Base-by-base conservation (phyloP, 768 basidiomycete species). In the Mycena filopes region DNA sequence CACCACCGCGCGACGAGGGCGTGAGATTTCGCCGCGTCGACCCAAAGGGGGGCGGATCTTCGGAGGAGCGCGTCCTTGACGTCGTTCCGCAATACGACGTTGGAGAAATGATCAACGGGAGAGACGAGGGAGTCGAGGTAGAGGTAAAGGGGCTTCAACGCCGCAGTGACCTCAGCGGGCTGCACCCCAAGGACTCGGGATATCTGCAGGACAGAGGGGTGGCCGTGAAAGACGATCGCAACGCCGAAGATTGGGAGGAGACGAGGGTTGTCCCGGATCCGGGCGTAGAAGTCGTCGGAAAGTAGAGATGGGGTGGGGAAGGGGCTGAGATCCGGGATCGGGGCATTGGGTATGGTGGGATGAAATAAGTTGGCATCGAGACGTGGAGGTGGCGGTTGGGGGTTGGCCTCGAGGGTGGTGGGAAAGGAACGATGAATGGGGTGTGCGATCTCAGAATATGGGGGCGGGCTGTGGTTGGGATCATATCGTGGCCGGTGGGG, bases 131-230 rank as follows among this genome's bases (percentile, higher is more conserved):
- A 5, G 4, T 46, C 61, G 28, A 63, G 26, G 13, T 49, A 36
- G 7, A 47, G 21, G 2, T 29, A 55, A 16, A 63, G 36, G 18
- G 54, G 54, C 18, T 36, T 25, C 18, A 63, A 21, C 12, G 54
- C 48, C 21, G 45, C 53, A 1, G 13, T 2, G 3, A 63, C 53
- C 21, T 63, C 45, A 3, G n/a, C 40, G 38, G 54, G 49, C n/a
- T 36, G 9, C 45, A 63, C 2, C 10, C n/a, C 28, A 7, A 55
- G 54, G 6, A 63, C 29, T 20, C 46, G 54, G 0, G 61, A 48
- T 31, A 63, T 43, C 40, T 63, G 61, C 20, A 63, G 61, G 28
- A 56, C 40, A 12, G 54, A 55, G 4, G 47, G 47, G 15, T 46
- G 26, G 13, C n/a, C 36, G 36, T 50, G 54, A 29, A 56, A 63